A percentile compares a stretch with the other conserved stretches of the same genome.
Evolutionary conservation across 768 basidiomycete genomes (phyloP).

Genomic region (Agaricus sinodeliciosus): DNA sequence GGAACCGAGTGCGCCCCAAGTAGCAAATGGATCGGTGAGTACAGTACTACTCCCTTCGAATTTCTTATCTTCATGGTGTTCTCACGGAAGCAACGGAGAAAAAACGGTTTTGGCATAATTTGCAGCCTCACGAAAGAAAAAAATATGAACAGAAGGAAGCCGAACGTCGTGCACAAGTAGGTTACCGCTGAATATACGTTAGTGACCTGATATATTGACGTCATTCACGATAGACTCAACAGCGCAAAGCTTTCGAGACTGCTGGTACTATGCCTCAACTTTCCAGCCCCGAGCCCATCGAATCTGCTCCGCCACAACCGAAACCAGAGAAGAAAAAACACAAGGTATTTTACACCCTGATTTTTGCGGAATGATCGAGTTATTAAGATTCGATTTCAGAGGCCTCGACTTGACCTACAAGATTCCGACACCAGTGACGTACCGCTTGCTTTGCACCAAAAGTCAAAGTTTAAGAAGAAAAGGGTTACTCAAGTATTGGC

Average conservation of each 20-base stretch:
- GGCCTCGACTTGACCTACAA: background rate
- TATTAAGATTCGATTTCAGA: background rate
- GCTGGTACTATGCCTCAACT: background rate
- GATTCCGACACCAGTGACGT: constrained; percentile 9
- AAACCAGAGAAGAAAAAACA: background rate
- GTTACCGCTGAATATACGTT: background rate
- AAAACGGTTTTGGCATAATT: constrained; percentile 26
- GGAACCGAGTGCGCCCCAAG: constrained; percentile 39
- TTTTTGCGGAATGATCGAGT: background rate
- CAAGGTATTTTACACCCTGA: background rate
- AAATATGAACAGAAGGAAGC: constrained; percentile 11
- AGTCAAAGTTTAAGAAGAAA: background rate
- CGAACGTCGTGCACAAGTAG: constrained; percentile 11
- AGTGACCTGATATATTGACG: background rate
- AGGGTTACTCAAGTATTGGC: background rate
- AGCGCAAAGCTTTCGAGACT: constrained; percentile 3
- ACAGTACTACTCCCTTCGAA: no score
- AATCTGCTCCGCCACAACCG: background rate
- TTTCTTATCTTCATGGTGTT: background rate
- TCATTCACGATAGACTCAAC: background rate
- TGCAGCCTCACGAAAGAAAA: constrained; percentile 15
- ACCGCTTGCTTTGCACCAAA: constrained; percentile 3
- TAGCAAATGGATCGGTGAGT: constrained; percentile 54
- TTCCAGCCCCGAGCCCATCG: background rate
- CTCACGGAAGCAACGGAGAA: constrained; percentile 30